These are phyloP conservation scores for Poterioochromonas sp. DNA, from an alignment of 352 stramenopile genomes.

Conservation along the genomic window DNA sequence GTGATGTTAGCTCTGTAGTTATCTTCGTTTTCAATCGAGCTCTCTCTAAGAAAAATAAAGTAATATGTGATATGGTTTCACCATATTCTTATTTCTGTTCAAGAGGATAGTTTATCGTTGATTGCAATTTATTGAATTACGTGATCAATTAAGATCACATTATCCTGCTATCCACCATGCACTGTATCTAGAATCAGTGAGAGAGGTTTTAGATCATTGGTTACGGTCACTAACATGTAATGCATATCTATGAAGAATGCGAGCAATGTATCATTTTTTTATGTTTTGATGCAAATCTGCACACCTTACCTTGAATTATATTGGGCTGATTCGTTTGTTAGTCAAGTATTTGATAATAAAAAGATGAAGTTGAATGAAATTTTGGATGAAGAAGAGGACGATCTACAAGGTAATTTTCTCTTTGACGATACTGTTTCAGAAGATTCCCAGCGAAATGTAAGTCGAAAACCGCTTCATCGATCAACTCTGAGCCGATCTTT, in stretches of 20 bases:
- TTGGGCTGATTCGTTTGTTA: conserved; percentile 34
- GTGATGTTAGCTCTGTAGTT: no score
- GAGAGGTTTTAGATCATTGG: neutral
- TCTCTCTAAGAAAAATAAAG: no score
- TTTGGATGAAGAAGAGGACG: conserved; percentile 36
- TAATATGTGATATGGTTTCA: conserved; percentile 35
- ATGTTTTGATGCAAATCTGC: conserved; percentile 39
- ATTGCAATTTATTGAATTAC: conserved; percentile 37
- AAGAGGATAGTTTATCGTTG: conserved; percentile 42
- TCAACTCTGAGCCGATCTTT: no score
- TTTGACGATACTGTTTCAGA: neutral
- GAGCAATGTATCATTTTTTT: conserved; percentile 42
- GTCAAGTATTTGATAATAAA: conserved; percentile 26
- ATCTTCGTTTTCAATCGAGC: no score
- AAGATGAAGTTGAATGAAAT: conserved; percentile 45
- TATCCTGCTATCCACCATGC: neutral
- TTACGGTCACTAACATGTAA: neutral
- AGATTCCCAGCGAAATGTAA: no score
- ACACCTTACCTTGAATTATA: conserved; percentile 40
- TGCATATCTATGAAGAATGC: conserved; percentile 4
- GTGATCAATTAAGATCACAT: conserved; percentile 35
- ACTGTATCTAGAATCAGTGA: neutral
- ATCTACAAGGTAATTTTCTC: conserved; percentile 25
- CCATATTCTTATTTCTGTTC: conserved; percentile 44
- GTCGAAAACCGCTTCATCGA: no score